A percentile compares a stretch with the other conserved stretches of the same genome.
phyloP scores from a whole-genome alignment of 306 rosid genomes.

The apple (Malus domestica) region ASM211411v1 NC_041803.1:1933501-1934000 shows the following conservation, averaged over 20 bases:
- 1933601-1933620: constrained; percentile 52
- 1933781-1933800: constrained; percentile 28
- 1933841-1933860: too few species aligned
- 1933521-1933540: neutral
- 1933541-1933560: too few species aligned
- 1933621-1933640: constrained; percentile 88
- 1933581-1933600: too few species aligned
- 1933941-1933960: constrained; percentile 2
- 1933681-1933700: too few species aligned
- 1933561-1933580: too few species aligned
- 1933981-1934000: neutral
- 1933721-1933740: constrained; percentile 27
- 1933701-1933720: constrained; percentile 23
- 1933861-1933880: too few species aligned
- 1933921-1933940: neutral
- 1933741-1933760: constrained; percentile 29
- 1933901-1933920: neutral
- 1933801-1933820: constrained; percentile 2
- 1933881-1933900: neutral
- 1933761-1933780: constrained; percentile 16
- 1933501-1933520: neutral
- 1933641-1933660: constrained; percentile 48
- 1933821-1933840: constrained; percentile 9
- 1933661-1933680: constrained; percentile 43
- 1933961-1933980: too few species aligned